phyloP scores from a whole-genome alignment of 176 grass and related monocot genomes.

The Tuctoria greenei region DNA sequence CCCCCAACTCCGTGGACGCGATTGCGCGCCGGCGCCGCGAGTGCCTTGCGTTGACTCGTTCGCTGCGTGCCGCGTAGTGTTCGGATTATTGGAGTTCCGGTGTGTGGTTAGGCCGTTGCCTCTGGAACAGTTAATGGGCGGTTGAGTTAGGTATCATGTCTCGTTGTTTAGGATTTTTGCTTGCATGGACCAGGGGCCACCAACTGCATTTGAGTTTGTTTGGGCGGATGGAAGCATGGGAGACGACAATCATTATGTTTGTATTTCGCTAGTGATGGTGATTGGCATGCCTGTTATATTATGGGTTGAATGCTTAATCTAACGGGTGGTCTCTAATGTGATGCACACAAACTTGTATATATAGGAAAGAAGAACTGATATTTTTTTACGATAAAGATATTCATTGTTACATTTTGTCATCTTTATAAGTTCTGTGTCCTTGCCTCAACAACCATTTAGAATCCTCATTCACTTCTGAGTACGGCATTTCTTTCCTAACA shows the following conservation, averaged over 20 bases:
- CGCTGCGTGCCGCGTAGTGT: constrained; percentile 4
- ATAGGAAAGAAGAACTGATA: background rate
- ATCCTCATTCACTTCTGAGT: background rate
- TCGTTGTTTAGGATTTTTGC: background rate
- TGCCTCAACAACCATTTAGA: background rate
- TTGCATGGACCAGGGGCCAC: constrained; percentile 17
- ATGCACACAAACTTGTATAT: background rate
- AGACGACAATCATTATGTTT: background rate
- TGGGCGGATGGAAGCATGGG: background rate
- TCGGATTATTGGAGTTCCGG: background rate
- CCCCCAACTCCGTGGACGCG: background rate
- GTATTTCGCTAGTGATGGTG: background rate
- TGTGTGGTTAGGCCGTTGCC: background rate
- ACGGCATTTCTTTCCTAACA: background rate
- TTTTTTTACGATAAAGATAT: too few relatives aligned
- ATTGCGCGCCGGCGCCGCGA: background rate
- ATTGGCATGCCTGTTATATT: background rate
- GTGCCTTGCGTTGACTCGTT: constrained; percentile 11
- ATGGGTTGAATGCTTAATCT: background rate
- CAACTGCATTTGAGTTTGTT: background rate
- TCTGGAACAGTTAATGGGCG: background rate
- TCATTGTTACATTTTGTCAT: constrained; percentile 10
- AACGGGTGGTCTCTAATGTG: background rate
- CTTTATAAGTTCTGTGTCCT: background rate
- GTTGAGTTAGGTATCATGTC: background rate